Conservation (phyloP, 441 rosid genomes). For the Bruguiera hainesii region DNA sequence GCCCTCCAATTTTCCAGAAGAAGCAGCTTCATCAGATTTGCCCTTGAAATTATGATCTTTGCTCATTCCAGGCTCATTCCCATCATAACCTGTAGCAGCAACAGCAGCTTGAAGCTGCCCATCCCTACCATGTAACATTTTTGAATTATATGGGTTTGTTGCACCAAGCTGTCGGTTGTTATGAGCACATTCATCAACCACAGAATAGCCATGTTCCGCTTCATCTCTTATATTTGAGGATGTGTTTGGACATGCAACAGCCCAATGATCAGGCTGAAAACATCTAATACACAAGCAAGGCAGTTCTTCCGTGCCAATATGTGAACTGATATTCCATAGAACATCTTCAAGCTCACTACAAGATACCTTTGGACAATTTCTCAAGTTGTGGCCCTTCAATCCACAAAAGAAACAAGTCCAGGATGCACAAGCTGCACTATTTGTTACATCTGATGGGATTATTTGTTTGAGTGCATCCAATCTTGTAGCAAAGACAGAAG, state of each 20-base stretch:
- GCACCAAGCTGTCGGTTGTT: slow-evolving; percentile 18
- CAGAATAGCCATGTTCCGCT: slow-evolving; percentile 18
- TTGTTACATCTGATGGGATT: slow-evolving; percentile 33
- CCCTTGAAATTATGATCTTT: slow-evolving; percentile 12
- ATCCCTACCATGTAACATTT: slow-evolving; percentile 5
- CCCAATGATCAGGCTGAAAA: slow-evolving; percentile 77
- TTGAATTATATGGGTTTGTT: slow-evolving; percentile 16
- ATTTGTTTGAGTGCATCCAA: slow-evolving; percentile 68
- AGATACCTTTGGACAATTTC: slow-evolving; percentile 56
- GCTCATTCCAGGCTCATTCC: slow-evolving; percentile 15
- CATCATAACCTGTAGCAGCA: slow-evolving; percentile 10
- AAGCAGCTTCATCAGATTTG: slow-evolving; percentile 24
- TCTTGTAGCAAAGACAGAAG: slow-evolving; percentile 65
- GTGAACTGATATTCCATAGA: slow-evolving; percentile 34
- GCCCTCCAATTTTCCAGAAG: slow-evolving; percentile 17
- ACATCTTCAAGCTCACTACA: slow-evolving; percentile 62
- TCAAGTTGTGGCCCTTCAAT: slow-evolving; percentile 53
- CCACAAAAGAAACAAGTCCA: slow-evolving; percentile 72
- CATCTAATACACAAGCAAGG: slow-evolving; percentile 62
- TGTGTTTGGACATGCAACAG: slow-evolving; percentile 55
- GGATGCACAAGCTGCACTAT: slow-evolving; percentile 28
- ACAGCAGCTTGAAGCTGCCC: slow-evolving; percentile 13
- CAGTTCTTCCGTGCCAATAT: slow-evolving; percentile 33
- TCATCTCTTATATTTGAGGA: slow-evolving; percentile 22
- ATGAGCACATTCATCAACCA: slow-evolving; percentile 14